These are phyloP conservation scores for Coniosporium apollinis DNA, from an alignment of 495 filamentous ascomycete species.

Conservation along the genomic window DNA sequence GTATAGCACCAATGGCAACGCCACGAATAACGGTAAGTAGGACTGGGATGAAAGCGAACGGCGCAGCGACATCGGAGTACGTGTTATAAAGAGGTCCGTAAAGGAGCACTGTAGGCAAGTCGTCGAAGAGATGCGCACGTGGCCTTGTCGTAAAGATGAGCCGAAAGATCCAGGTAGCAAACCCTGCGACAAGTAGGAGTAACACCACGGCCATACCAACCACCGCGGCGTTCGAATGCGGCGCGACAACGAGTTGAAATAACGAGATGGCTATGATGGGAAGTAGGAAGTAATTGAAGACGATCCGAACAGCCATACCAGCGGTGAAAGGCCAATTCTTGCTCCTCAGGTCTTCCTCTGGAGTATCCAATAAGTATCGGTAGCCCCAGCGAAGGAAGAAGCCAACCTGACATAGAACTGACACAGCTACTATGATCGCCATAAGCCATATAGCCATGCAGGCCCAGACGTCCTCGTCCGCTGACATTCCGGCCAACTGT, in stretches of 20 bases:
- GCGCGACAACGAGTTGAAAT: conserved; percentile 75
- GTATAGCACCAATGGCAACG: conserved; percentile 77
- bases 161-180: conserved; percentile 61
- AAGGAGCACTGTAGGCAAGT: conserved; percentile 71
- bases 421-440: conserved; percentile 47
- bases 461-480: conserved; percentile 73
- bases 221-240: conserved; percentile 44
- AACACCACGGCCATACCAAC: conserved; percentile 59
- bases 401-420: conserved; percentile 58
- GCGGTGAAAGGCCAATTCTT: conserved; percentile 90
- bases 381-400: conserved; percentile 63
- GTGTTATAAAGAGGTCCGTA: conserved; percentile 98
- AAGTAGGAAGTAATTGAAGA: conserved; percentile 81
- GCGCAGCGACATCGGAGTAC: conserved; percentile 72
- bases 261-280: conserved; percentile 73
- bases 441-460: conserved; percentile 78
- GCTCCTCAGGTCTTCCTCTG: conserved; percentile 68
- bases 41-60: conserved; percentile 75
- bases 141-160: conserved; percentile 68
- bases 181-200: conserved; percentile 50
- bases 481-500: conserved; percentile 69
- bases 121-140: conserved; percentile 75
- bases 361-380: conserved; percentile 47
- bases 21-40: conserved; percentile 71
- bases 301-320: conserved; percentile 73